Percentiles rank a stretch among this genome's conserved stretches.
Conservation (phyloP, 2,329 filamentous ascomycete genomes). For the Alternaria incomplexa region DNA sequence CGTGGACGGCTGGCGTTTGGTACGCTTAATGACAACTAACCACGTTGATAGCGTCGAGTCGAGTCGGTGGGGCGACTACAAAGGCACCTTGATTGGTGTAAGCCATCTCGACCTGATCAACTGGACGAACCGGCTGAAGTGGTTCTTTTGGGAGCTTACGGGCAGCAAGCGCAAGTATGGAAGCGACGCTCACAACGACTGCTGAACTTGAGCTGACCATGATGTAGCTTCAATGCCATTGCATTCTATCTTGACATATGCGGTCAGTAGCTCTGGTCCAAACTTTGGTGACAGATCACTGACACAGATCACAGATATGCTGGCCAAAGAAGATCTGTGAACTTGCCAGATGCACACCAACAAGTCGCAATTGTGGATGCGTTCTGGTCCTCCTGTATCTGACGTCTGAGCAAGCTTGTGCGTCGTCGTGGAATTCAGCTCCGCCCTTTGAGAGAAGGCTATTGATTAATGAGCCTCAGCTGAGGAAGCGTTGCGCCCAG, state of each 20-base stretch:
- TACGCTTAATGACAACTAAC: background rate
- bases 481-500: slow-evolving; percentile 4
- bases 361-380: background rate
- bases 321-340: slow-evolving; percentile 46
- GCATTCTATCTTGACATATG: slow-evolving; percentile 70
- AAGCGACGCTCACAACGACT: background rate
- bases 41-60: slow-evolving; percentile 56
- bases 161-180: slow-evolving; percentile 61
- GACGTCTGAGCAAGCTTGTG: background rate
- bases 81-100: slow-evolving; percentile 67
- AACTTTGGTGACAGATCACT: background rate
- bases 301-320: slow-evolving; percentile 38
- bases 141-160: slow-evolving; percentile 62
- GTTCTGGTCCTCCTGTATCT: background rate
- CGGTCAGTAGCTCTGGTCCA: slow-evolving; percentile 51
- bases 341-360: background rate
- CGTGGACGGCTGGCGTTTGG: background rate
- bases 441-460: slow-evolving; percentile 8
- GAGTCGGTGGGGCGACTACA: slow-evolving; percentile 67
- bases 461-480: slow-evolving; percentile 16
- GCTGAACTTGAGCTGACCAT: slow-evolving; percentile 12
- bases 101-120: slow-evolving; percentile 71
- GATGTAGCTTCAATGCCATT: slow-evolving; percentile 67
- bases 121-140: slow-evolving; percentile 68
- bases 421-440: background rate